Percentiles rank a stretch among this genome's conserved stretches.
Conservation (phyloP, 2,329 filamentous ascomycete species). For the Aspergillus awamori region DNA sequence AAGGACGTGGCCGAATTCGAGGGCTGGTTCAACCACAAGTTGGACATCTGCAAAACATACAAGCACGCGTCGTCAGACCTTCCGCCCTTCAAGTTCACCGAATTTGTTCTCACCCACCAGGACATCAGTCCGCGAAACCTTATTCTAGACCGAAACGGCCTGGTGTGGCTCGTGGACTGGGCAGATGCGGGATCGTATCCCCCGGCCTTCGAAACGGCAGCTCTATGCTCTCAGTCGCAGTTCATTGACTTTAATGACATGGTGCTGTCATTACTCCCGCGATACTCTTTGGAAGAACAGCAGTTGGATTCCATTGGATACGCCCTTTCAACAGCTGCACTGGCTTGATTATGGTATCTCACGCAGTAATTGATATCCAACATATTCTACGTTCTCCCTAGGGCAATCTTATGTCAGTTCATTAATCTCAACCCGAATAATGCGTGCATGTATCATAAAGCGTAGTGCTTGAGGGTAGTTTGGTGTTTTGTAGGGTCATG, state of each 20-base stretch:
- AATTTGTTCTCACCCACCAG: constrained; percentile 23
- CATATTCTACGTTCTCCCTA: too few relatives aligned
- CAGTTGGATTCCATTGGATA: too few relatives aligned
- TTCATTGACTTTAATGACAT: constrained; percentile 27
- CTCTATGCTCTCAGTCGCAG: constrained; percentile 15
- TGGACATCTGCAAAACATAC: constrained; percentile 24
- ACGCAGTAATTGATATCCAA: too few relatives aligned
- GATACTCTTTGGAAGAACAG: constrained; percentile 19
- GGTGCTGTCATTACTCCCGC: not conserved
- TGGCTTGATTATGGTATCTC: too few relatives aligned
- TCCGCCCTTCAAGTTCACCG: constrained; percentile 19
- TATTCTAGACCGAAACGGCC: constrained; percentile 17
- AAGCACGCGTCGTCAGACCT: constrained; percentile 19
- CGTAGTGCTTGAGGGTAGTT: too few relatives aligned
- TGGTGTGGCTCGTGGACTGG: constrained; percentile 25
- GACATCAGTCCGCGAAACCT: constrained; percentile 28
- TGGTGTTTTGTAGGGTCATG: too few relatives aligned
- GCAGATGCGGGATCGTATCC: constrained; percentile 28
- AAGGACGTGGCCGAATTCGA: constrained; percentile 21
- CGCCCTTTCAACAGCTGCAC: too few relatives aligned
- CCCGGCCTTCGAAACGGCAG: constrained; percentile 25
- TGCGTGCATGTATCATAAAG: too few relatives aligned
- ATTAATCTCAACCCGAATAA: too few relatives aligned
- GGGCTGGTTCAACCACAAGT: constrained; percentile 33
- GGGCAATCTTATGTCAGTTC: too few relatives aligned